Evolutionary conservation across 345 rosid species (phyloP), one percentile per base, ranked within the genome.

Genomic region (Eucalyptus pumila): DNA sequence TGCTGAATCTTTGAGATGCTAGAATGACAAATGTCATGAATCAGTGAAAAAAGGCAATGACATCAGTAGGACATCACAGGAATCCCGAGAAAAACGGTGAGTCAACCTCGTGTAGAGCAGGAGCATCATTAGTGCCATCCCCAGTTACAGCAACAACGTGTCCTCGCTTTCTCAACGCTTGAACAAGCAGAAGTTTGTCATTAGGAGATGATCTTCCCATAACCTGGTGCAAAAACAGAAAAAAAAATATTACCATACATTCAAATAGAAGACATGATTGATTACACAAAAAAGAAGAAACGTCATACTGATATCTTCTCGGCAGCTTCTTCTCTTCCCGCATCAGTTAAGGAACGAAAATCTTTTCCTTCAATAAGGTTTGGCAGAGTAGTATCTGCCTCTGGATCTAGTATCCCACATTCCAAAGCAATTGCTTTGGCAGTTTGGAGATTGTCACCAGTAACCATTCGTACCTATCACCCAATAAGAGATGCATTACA

Each of bases 381-480:
- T 60, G 96, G 96, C 88, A 94, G 96, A 45, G 91, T 87, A 69
- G 96, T 94, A 90, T 95, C 97, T 56, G 91, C 93, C 76, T 89
- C 87, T 86, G 97, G 92, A 48, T 88, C 89, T 89, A 98, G 93
- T 91, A 98, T 98, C 80, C 99, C 99, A 89, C 99, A 98, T 86
- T 98, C 99, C 90, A 97, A 83, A 88, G 99, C 99, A 92, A 98
- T 98, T 83, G 99, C 97, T 93, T 92, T 97, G 3, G 99, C 99
- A 89, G 99, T 98, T 90, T 95, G 96, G 89, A 96, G 90, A 93
- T 98, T 98, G 94, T 98, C 99, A 87, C 99, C 99, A 88, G 99
- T 98, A 86, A 98, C 96, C 99, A 98, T 98, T 51, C 99, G 97
- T 69, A 98, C 99, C 99, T 98, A 92, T 85, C 86, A 40, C 83